Conservation (phyloP, 495 filamentous ascomycete genomes). For the Lasiosphaeria hispida region DNA sequence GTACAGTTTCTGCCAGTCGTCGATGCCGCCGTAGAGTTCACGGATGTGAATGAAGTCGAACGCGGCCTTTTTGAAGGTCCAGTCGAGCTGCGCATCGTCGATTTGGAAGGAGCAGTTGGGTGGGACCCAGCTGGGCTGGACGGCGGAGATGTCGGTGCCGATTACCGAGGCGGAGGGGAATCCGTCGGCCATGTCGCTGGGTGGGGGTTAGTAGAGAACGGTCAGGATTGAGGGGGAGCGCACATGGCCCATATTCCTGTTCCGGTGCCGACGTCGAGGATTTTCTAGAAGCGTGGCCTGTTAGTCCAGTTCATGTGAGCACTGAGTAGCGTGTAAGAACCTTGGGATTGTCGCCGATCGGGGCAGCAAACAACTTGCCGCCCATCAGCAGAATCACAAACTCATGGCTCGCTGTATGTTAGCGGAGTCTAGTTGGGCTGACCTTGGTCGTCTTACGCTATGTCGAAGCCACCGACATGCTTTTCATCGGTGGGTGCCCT, state of each 20-base stretch:
- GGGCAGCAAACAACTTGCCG: conserved; percentile 55
- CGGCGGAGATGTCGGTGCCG: conserved; percentile 56
- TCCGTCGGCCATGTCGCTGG: conserved; percentile 55
- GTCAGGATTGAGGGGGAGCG: neutral
- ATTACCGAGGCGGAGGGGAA: conserved; percentile 50
- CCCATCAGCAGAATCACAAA: conserved; percentile 38
- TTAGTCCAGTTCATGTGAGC: no score
- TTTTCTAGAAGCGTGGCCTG: conserved; percentile 10
- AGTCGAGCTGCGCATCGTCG: conserved; percentile 38
- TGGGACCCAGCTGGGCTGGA: conserved; percentile 47
- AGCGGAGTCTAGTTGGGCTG: neutral
- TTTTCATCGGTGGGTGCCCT: conserved; percentile 30
- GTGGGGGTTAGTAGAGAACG: neutral
- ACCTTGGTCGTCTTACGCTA: conserved; percentile 12
- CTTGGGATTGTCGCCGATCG: conserved; percentile 21
- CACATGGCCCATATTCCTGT: conserved; percentile 32
- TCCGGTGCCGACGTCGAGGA: conserved; percentile 10
- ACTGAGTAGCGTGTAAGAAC: no score
- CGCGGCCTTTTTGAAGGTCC: neutral
- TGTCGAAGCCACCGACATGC: conserved; percentile 26
- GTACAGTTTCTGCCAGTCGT: conserved; percentile 3
- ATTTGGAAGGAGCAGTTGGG: conserved; percentile 55
- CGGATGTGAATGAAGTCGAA: conserved; percentile 6
- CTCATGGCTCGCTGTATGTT: conserved; percentile 12
- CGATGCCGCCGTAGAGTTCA: neutral